Conservation (phyloP, 805 yeast species). For the Hanseniaspora osmophila region DNA sequence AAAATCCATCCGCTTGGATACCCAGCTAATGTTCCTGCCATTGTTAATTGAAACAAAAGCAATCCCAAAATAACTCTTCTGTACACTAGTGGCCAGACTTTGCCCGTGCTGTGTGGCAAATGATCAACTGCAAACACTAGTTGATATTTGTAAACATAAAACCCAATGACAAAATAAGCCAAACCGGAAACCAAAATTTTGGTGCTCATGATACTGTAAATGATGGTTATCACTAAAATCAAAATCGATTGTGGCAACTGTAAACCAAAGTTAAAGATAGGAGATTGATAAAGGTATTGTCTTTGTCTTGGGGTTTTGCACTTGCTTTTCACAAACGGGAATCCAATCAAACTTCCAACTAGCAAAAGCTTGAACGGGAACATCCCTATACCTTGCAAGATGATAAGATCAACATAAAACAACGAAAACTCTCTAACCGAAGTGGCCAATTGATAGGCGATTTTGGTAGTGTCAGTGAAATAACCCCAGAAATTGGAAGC, state of each 20-base stretch:
- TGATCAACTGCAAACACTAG: slow-evolving; percentile 81
- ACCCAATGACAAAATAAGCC: slow-evolving; percentile 72
- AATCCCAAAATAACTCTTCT: slow-evolving; percentile 73
- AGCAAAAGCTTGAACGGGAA: slow-evolving; percentile 78
- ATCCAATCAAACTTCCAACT: slow-evolving; percentile 62
- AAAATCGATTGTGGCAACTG: slow-evolving; percentile 85
- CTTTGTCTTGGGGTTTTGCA: slow-evolving; percentile 78
- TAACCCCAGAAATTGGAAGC: slow-evolving; percentile 70
- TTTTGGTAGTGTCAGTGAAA: slow-evolving; percentile 75
- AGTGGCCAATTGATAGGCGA: slow-evolving; percentile 76
- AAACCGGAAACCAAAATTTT: slow-evolving; percentile 76
- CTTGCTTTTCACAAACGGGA: slow-evolving; percentile 48
- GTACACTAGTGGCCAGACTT: slow-evolving; percentile 85
- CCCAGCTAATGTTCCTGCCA: slow-evolving; percentile 77
- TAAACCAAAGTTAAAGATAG: slow-evolving; percentile 82
- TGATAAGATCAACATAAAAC: slow-evolving; percentile 79
- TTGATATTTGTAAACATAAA: slow-evolving; percentile 81
- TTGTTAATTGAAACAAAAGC: slow-evolving; percentile 73
- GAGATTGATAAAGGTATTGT: slow-evolving; percentile 66
- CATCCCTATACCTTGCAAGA: slow-evolving; percentile 75
- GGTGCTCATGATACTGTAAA: slow-evolving; percentile 81
- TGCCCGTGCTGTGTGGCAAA: slow-evolving; percentile 93
- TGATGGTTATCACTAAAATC: slow-evolving; percentile 68
- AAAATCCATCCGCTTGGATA: slow-evolving; percentile 66
- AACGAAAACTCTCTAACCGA: slow-evolving; percentile 67